Conservation (phyloP, 805 yeast genomes). For the Kodamaea kaohsiungensis region DNA sequence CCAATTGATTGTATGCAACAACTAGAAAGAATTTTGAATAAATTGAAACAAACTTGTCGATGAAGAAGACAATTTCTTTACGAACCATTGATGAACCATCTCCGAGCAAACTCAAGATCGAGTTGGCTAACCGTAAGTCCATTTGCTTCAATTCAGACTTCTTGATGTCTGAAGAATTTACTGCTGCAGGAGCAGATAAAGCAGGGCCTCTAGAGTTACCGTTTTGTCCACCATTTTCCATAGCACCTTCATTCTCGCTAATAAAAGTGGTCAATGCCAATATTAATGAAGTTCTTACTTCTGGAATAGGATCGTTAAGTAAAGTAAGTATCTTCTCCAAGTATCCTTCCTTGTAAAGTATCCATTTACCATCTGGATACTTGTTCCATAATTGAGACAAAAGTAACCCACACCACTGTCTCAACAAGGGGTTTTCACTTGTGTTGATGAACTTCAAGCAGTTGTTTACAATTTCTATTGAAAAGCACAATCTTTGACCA, state of each 20-base stretch:
- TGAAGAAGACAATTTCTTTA: constrained; percentile 76
- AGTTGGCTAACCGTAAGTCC: constrained; percentile 69
- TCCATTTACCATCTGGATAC: constrained; percentile 72
- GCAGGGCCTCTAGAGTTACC: constrained; percentile 8
- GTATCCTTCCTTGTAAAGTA: constrained; percentile 64
- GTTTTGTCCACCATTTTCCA: constrained; percentile 12
- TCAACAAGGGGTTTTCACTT: constrained; percentile 78
- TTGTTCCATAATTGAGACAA: constrained; percentile 75
- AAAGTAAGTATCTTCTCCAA: constrained; percentile 56
- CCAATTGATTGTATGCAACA: constrained; percentile 81
- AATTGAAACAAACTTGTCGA: constrained; percentile 70
- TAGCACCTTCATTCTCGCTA: constrained; percentile 43
- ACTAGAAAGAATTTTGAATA: constrained; percentile 77
- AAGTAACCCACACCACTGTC: constrained; percentile 90
- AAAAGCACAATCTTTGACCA: constrained; percentile 80
- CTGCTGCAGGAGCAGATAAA: constrained; percentile 9
- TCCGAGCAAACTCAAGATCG: constrained; percentile 64
- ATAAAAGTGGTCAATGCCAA: constrained; percentile 71
- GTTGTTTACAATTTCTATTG: constrained; percentile 68
- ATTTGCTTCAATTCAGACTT: constrained; percentile 58
- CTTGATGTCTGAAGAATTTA: constrained; percentile 31
- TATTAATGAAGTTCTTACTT: constrained; percentile 84
- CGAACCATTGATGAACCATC: constrained; percentile 92
- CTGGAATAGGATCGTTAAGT: constrained; percentile 89
- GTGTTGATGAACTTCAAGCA: constrained; percentile 64